Percentiles rank a stretch among this genome's conserved stretches.
Conservation (phyloP, 1,284 basidiomycete species). For the Porogramme epimiltina region DNA sequence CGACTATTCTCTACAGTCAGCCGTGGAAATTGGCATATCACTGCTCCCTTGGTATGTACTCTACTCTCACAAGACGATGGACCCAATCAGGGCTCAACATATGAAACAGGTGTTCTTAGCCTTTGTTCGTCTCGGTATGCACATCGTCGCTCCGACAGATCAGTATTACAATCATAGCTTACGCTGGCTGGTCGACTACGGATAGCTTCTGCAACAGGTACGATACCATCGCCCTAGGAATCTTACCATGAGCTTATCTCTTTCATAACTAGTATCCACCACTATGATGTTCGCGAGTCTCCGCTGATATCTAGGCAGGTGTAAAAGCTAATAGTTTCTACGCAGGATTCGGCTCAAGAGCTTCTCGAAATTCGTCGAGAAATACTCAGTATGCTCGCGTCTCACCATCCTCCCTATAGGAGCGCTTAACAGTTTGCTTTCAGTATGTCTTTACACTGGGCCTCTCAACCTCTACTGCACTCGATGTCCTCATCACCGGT, state of each 20-base stretch:
- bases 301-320: neutral
- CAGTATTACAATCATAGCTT: neutral
- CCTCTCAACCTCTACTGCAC: conserved; percentile 48
- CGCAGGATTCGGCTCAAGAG: conserved; percentile 25
- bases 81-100: neutral
- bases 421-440: neutral
- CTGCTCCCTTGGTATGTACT: conserved; percentile 39
- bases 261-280: conserved; percentile 30
- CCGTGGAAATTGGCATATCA: conserved; percentile 38
- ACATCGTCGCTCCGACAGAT: neutral
- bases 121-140: conserved; percentile 4
- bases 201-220: neutral
- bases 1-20: conserved; percentile 37
- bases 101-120: conserved; percentile 4
- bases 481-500: conserved; percentile 53
- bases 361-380: conserved; percentile 30
- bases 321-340: neutral
- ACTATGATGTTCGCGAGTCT: conserved; percentile 36
- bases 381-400: conserved; percentile 10
- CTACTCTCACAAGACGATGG: neutral
- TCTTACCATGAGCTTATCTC: no score
- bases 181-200: neutral
- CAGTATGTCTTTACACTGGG: conserved; percentile 62
- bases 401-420: neutral
- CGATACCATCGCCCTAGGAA: no score